These are phyloP conservation scores for Bondarzewia mesenterica DNA, from an alignment of 1,284 basidiomycete genomes.

Conservation along the genomic window DNA sequence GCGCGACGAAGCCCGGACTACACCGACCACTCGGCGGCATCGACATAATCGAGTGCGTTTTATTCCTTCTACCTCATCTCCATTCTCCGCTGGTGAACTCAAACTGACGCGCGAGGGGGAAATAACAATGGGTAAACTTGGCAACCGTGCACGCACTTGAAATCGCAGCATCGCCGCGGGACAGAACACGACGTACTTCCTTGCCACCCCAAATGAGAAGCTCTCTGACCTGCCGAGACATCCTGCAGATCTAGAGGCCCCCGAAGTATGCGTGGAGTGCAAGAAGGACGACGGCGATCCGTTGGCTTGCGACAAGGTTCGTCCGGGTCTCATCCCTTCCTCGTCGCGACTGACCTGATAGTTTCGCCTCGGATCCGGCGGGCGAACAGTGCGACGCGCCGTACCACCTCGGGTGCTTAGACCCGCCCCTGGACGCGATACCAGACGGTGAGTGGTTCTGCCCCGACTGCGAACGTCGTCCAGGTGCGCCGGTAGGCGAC, in stretches of 20 bases:
- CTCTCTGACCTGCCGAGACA: slow-evolving; percentile 69
- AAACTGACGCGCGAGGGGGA: too few relatives aligned
- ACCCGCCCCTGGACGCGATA: slow-evolving; percentile 66
- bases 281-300: slow-evolving; percentile 57
- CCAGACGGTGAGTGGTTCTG: slow-evolving; percentile 96
- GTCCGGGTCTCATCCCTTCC: too few relatives aligned
- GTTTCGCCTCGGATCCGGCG: too few relatives aligned
- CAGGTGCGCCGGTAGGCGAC: slow-evolving; percentile 25
- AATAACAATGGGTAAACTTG: too few relatives aligned
- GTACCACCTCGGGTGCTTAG: slow-evolving; percentile 79
- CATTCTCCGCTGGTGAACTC: background rate
- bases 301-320: slow-evolving; percentile 82
- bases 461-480: slow-evolving; percentile 46
- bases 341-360: too few relatives aligned
- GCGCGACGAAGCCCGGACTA: slow-evolving; percentile 76
- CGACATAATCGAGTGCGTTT: slow-evolving; percentile 66
- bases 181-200: slow-evolving; percentile 80
- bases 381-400: slow-evolving; percentile 76
- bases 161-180: slow-evolving; percentile 65
- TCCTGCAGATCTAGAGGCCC: slow-evolving; percentile 63
- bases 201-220: slow-evolving; percentile 63
- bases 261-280: slow-evolving; percentile 70
- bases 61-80: slow-evolving; percentile 4
- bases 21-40: slow-evolving; percentile 69
- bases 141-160: too few relatives aligned